Evolutionary conservation across 2,329 filamentous ascomycete genomes (phyloP).

Genomic region (Penicillium sp.): DNA sequence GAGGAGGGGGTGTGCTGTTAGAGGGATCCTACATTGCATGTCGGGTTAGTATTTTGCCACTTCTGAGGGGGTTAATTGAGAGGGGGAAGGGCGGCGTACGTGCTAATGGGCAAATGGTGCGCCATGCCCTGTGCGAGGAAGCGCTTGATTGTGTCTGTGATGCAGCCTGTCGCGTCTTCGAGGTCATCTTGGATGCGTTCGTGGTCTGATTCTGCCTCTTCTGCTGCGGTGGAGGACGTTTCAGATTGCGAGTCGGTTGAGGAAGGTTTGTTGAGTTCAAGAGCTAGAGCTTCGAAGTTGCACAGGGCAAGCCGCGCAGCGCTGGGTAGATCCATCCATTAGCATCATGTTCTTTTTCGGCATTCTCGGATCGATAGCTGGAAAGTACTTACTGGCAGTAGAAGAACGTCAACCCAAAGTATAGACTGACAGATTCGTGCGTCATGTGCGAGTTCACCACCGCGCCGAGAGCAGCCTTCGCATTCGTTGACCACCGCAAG

Average conservation of each 20-base stretch:
- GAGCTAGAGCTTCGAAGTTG: conserved; percentile 12
- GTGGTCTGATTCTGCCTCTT: background rate
- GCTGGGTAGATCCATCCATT: background rate
- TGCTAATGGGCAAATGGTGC: conserved; percentile 13
- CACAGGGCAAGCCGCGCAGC: conserved; percentile 12
- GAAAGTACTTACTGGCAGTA: conserved; percentile 7
- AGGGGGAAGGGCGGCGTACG: background rate
- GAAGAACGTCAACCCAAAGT: conserved; percentile 11
- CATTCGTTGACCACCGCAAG: conserved; percentile 7
- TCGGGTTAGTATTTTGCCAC: background rate
- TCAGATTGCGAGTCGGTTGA: background rate
- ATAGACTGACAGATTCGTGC: conserved; percentile 5
- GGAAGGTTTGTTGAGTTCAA: background rate
- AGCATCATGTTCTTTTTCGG: too few species aligned
- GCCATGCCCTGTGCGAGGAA: conserved; percentile 11
- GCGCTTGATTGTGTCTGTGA: conserved; percentile 12
- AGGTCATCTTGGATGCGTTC: conserved; percentile 12
- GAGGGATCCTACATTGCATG: background rate
- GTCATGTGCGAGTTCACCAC: conserved; percentile 6
- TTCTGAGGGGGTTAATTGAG: too few species aligned
- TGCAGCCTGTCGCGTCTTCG: conserved; percentile 9
- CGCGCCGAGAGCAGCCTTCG: conserved; percentile 5
- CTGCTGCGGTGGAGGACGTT: background rate
- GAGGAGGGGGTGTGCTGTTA: conserved; percentile 11
- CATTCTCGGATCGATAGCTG: background rate